Conservation (phyloP, 2,329 filamentous ascomycete genomes). For the Botrytis pseudocinerea region DNA sequence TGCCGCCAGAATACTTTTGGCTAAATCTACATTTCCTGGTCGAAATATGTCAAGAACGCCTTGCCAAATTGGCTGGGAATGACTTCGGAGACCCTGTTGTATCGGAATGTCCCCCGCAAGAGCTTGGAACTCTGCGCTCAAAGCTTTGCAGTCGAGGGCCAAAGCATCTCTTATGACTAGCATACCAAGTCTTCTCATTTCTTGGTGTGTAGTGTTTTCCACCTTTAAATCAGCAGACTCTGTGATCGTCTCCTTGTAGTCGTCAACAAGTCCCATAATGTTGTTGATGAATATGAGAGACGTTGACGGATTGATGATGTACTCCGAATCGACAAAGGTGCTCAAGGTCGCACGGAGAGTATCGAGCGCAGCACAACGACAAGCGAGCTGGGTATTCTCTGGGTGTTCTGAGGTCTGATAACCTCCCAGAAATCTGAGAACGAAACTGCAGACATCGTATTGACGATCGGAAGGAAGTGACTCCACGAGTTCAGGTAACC, state of each 20-base stretch:
- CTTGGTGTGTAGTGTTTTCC: constrained; percentile 42
- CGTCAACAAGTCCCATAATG: constrained; percentile 64
- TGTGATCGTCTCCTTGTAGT: constrained; percentile 61
- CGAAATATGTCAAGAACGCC: constrained; percentile 68
- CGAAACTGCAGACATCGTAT: constrained; percentile 75
- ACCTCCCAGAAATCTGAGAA: constrained; percentile 70
- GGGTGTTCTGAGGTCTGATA: constrained; percentile 58
- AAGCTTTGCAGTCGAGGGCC: constrained; percentile 68
- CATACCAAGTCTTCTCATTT: constrained; percentile 57
- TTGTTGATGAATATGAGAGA: constrained; percentile 64
- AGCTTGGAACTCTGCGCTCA: constrained; percentile 67
- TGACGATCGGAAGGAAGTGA: constrained; percentile 76
- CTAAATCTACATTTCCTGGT: constrained; percentile 68
- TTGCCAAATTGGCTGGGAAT: constrained; percentile 78
- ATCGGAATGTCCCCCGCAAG: constrained; percentile 62
- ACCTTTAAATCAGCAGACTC: constrained; percentile 52
- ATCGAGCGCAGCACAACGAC: constrained; percentile 64
- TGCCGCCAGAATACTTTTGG: constrained; percentile 63
- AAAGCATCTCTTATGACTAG: constrained; percentile 67
- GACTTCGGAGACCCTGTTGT: constrained; percentile 65
- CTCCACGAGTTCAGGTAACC: constrained; percentile 74
- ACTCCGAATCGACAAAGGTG: constrained; percentile 55
- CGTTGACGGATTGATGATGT: constrained; percentile 51
- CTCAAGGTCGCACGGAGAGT: constrained; percentile 58
- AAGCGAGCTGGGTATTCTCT: constrained; percentile 58